A percentile compares a stretch with the other conserved stretches of the same genome.
Evolutionary conservation across 1,284 basidiomycete species (phyloP).

Genomic region (Meira miltonrushii): DNA sequence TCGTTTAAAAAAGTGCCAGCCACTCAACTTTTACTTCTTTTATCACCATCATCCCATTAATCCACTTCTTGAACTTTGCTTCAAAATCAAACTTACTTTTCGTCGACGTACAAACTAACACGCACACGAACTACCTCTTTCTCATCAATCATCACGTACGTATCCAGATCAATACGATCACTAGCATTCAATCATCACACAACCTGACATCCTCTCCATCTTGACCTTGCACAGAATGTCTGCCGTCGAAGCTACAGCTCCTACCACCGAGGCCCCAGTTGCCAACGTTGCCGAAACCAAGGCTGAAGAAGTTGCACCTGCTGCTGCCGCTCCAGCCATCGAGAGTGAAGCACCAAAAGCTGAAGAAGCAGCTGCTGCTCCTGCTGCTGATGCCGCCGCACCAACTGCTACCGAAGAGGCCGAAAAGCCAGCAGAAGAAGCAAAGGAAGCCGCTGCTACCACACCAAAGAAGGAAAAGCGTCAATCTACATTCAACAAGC

Average conservation of each 20-base stretch:
- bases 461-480: constrained; percentile 47
- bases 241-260: constrained; percentile 23
- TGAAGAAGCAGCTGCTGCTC: constrained; percentile 5
- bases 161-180: neutral
- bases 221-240: constrained; percentile 21
- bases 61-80: neutral
- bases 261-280: constrained; percentile 14
- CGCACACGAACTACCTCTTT: neutral
- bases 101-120: neutral
- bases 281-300: constrained; percentile 11
- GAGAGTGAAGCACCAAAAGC: constrained; percentile 1
- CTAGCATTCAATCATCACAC: neutral
- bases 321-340: constrained; percentile 11
- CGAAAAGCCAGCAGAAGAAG: constrained; percentile 18
- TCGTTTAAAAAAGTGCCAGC: no score
- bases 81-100: neutral
- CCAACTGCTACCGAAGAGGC: constrained; percentile 14
- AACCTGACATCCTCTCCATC: neutral
- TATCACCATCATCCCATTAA: neutral
- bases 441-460: constrained; percentile 8
- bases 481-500: constrained; percentile 31
- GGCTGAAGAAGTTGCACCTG: constrained; percentile 18
- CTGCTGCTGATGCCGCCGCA: neutral
- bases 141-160: neutral
- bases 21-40: neutral